phyloP scores from a whole-genome alignment of 2,329 filamentous ascomycete species.

The Mycogone perniciosa region DNA sequence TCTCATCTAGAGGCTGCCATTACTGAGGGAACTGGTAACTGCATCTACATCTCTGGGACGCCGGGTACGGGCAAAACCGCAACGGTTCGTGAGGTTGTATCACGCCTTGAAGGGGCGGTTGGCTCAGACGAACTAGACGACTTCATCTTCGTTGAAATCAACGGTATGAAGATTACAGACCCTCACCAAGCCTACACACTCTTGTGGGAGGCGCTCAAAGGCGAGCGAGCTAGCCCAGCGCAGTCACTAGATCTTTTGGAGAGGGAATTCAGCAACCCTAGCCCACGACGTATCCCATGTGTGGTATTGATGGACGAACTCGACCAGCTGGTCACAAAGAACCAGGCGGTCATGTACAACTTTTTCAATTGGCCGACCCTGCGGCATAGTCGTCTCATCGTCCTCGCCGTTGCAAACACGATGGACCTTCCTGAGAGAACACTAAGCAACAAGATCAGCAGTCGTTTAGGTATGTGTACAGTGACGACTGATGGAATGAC shows the following conservation, averaged over 20 bases:
- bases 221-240: slow-evolving; percentile 83
- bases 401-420: slow-evolving; percentile 94
- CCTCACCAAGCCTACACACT: slow-evolving; percentile 93
- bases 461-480: slow-evolving; percentile 54
- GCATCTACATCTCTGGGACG: slow-evolving; percentile 98
- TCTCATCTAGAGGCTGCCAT: slow-evolving; percentile 92
- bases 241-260: slow-evolving; percentile 89
- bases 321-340: slow-evolving; percentile 94
- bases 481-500: neutral
- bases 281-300: slow-evolving; percentile 83
- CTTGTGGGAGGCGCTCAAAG: slow-evolving; percentile 92
- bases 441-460: slow-evolving; percentile 96
- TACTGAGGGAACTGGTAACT: slow-evolving; percentile 84
- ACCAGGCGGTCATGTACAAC: slow-evolving; percentile 99
- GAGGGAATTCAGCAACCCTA: slow-evolving; percentile 86
- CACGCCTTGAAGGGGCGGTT: slow-evolving; percentile 81
- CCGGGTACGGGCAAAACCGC: slow-evolving; percentile 97
- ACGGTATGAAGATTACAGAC: slow-evolving; percentile 99
- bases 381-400: slow-evolving; percentile 85
- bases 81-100: slow-evolving; percentile 90
- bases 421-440: slow-evolving; percentile 98
- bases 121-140: slow-evolving; percentile 88
- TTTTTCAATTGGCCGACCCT: slow-evolving; percentile 99
- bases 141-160: slow-evolving; percentile 99
- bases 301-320: slow-evolving; percentile 98